These are phyloP conservation scores for Quercus tomentella DNA, from an alignment of 331 rosid genomes.

Conservation along the genomic window DNA sequence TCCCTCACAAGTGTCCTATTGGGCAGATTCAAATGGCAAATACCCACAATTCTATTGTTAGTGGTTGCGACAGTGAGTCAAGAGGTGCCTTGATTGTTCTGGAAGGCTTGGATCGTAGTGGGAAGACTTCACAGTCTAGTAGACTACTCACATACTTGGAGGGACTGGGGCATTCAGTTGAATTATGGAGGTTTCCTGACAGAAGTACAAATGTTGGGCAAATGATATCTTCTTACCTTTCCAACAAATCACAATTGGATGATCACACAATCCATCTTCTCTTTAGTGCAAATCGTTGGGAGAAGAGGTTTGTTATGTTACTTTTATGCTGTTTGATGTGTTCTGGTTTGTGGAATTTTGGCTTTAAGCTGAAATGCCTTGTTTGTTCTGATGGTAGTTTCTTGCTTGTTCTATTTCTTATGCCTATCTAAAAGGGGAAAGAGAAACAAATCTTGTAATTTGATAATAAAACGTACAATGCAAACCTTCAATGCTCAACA, in stretches of 20 bases:
- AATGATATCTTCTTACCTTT: conserved; percentile 88
- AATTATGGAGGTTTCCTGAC: conserved; percentile 85
- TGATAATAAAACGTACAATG: too few relatives aligned
- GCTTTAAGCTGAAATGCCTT: too few relatives aligned
- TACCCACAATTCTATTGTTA: conserved; percentile 17
- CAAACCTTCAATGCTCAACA: too few relatives aligned
- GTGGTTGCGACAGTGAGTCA: conserved; percentile 30
- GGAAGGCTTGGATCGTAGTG: conserved; percentile 93
- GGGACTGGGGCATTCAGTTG: conserved; percentile 61
- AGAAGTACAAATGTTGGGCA: conserved; percentile 77
- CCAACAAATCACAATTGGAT: conserved; percentile 71
- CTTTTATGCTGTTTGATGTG: background rate
- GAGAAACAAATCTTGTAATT: too few relatives aligned
- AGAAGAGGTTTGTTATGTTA: conserved; percentile 59
- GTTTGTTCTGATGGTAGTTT: too few relatives aligned
- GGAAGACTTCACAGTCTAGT: conserved; percentile 73
- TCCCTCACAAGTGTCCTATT: conserved; percentile 24
- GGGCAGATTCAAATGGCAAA: conserved; percentile 51
- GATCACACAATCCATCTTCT: conserved; percentile 86
- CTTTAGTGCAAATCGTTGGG: conserved; percentile 97
- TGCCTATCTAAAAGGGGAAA: too few relatives aligned
- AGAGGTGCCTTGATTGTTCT: conserved; percentile 89
- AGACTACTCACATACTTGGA: conserved; percentile 62
- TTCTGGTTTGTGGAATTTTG: background rate
- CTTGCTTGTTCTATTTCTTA: too few relatives aligned